Evolutionary conservation across 2,329 filamentous ascomycete genomes (phyloP).

Genomic region (Penicillium glabrum): DNA sequence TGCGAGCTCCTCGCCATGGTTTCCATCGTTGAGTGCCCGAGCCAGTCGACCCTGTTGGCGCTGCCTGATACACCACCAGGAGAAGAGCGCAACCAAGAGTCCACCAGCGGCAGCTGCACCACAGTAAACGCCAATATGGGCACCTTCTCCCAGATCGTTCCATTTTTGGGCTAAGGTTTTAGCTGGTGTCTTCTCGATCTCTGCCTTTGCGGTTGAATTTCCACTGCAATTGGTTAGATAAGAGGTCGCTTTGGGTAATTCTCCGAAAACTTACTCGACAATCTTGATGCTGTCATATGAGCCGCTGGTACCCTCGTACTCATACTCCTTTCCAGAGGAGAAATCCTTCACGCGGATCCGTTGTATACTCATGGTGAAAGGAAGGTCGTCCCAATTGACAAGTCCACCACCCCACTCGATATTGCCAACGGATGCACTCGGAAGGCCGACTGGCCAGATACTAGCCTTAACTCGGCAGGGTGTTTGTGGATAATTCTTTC

Average conservation of each 20-base stretch:
- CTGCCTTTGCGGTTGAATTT: slow-evolving; percentile 52
- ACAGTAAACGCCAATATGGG: slow-evolving; percentile 51
- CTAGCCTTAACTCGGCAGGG: slow-evolving; percentile 71
- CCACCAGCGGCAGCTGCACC: slow-evolving; percentile 28
- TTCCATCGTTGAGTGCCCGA: slow-evolving; percentile 47
- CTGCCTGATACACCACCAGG: slow-evolving; percentile 52
- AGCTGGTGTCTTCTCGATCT: slow-evolving; percentile 35
- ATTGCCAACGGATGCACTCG: slow-evolving; percentile 43
- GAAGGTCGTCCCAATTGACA: slow-evolving; percentile 64
- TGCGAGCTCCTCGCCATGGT: slow-evolving; percentile 41
- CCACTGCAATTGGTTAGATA: slow-evolving; percentile 56
- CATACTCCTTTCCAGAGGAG: slow-evolving; percentile 64
- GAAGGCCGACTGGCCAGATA: slow-evolving; percentile 64
- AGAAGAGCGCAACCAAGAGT: slow-evolving; percentile 33
- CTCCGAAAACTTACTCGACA: slow-evolving; percentile 35
- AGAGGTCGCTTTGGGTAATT: background rate
- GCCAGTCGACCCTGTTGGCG: slow-evolving; percentile 52
- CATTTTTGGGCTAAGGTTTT: slow-evolving; percentile 43
- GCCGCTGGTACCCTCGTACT: slow-evolving; percentile 63
- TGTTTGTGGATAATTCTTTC: slow-evolving; percentile 67
- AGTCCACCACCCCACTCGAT: slow-evolving; percentile 69
- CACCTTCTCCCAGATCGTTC: slow-evolving; percentile 44
- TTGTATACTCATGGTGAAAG: slow-evolving; percentile 74
- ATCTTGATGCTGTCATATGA: slow-evolving; percentile 65
- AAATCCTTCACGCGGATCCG: slow-evolving; percentile 59